Evolutionary conservation across 768 basidiomycete genomes (phyloP).

Genomic region (Tephrocybe sp.): DNA sequence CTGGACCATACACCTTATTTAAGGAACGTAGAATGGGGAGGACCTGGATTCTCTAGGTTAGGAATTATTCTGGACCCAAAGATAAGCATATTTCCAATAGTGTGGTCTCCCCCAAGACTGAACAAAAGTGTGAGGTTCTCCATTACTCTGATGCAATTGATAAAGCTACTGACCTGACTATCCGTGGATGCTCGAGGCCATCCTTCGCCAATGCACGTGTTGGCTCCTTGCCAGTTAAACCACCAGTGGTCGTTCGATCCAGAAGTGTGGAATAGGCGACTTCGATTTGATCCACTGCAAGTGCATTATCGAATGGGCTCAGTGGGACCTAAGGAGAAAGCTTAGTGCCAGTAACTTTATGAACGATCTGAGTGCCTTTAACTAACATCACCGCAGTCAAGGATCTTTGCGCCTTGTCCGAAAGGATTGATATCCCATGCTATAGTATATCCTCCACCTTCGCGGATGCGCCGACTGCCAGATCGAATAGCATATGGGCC

Average conservation of each 20-base stretch:
- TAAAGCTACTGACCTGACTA: constrained; percentile 48
- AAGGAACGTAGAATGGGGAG: constrained; percentile 82
- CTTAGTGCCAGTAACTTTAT: not conserved
- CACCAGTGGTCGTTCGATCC: constrained; percentile 44
- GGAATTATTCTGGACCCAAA: constrained; percentile 28
- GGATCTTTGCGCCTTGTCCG: constrained; percentile 48
- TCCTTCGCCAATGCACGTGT: constrained; percentile 48
- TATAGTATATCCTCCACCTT: constrained; percentile 58
- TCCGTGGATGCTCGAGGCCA: constrained; percentile 66
- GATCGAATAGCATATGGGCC: constrained; percentile 84
- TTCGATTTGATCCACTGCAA: constrained; percentile 85
- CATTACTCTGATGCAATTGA: not conserved
- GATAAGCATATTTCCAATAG: constrained; percentile 51
- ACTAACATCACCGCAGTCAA: constrained; percentile 84
- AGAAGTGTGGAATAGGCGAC: constrained; percentile 80
- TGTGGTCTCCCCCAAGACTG: constrained; percentile 86
- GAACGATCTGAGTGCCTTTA: not conserved
- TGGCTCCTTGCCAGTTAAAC: constrained; percentile 32
- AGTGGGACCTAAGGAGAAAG: constrained; percentile 57
- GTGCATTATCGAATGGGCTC: constrained; percentile 75
- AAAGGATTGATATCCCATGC: constrained; percentile 75
- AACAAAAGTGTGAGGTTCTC: not conserved
- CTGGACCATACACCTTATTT: constrained; percentile 74
- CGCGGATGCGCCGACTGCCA: constrained; percentile 68
- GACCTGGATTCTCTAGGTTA: constrained; percentile 37